Base-by-base conservation (phyloP, 257 asterid genomes). In the Solanum okadae region DNA sequence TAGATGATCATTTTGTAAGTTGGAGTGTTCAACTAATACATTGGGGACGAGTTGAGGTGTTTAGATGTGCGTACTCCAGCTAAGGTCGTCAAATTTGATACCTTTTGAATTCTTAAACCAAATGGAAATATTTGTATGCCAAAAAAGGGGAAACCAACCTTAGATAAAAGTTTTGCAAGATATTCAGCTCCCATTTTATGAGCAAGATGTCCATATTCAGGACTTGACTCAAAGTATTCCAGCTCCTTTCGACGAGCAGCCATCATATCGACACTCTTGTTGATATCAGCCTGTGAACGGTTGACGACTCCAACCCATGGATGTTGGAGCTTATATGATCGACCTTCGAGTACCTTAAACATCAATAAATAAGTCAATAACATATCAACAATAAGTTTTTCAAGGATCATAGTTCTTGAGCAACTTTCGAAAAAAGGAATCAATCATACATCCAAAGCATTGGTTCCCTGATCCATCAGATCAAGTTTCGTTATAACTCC, bases 251-350 rank as follows among this genome's bases (percentile, higher is more conserved):
- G 95, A 86, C 99, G 96, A 77, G 99, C 99, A 87, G 86, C 82
- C 83, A 88, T 85, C 99, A 96, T 96, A 96, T 95, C 92, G 68
- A 96, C 98, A 78, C 95, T 95, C 93, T 95, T 96, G 89, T 95
- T 95, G 88, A 96, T 96, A 88, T 96, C 99, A 91, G 98, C 99
- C 91, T 96, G 99, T 84, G 99, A 96, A 84, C 99, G 98, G 89
- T 96, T 96, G 86, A 96, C 98, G 44, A 96, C 92, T 89, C 99
- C 99, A 49, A 96, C 99, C 99, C 99, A 96, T 75, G 99, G 99
- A 91, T 96, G 96, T 88, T 91, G 93, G 91, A 96, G 98, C 92
- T 94, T 95, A 93, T 96, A 96, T 27, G 98, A 71, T 92, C 95
- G 94, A 59, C 99, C 99, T 91, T 96, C 99, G 68, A 96, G 95